These are phyloP conservation scores for Starmera amethionina DNA, from an alignment of 805 yeast genomes.

Conservation along the genomic window DNA sequence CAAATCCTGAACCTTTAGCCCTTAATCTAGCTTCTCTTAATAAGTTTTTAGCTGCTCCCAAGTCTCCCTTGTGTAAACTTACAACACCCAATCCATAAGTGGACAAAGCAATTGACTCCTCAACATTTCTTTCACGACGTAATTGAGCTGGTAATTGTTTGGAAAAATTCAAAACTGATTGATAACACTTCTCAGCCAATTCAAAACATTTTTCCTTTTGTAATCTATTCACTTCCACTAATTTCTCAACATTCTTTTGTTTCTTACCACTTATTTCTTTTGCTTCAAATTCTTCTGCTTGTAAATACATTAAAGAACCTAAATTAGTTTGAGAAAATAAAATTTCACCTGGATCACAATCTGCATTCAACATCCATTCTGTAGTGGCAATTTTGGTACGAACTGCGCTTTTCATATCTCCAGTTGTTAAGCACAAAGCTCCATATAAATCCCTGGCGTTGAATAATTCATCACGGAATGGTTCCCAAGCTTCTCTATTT, in stretches of 20 bases:
- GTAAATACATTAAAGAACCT: conserved; percentile 59
- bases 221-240: conserved; percentile 10
- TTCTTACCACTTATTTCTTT: conserved; percentile 27
- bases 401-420: conserved; percentile 56
- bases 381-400: conserved; percentile 53
- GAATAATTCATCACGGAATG: conserved; percentile 70
- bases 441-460: conserved; percentile 68
- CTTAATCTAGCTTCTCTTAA: conserved; percentile 62
- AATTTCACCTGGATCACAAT: conserved; percentile 54
- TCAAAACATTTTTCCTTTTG: conserved; percentile 21
- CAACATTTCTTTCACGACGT: conserved; percentile 31
- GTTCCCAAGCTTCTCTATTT: conserved; percentile 52
- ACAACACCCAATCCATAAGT: conserved; percentile 83
- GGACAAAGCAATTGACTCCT: conserved; percentile 69
- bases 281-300: conserved; percentile 53
- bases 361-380: conserved; percentile 66
- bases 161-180: conserved; percentile 31
- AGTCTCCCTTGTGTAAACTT: conserved; percentile 47
- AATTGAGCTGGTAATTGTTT: conserved; percentile 27
- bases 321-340: conserved; percentile 57
- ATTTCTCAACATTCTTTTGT: conserved; percentile 13
- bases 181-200: conserved; percentile 30
- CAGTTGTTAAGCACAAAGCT: conserved; percentile 58
- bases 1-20: conserved; percentile 57
- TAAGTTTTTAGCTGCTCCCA: conserved; percentile 46